phyloP scores from a whole-genome alignment of 2,329 filamentous ascomycete genomes.

The Exophiala bonariae region DNA sequence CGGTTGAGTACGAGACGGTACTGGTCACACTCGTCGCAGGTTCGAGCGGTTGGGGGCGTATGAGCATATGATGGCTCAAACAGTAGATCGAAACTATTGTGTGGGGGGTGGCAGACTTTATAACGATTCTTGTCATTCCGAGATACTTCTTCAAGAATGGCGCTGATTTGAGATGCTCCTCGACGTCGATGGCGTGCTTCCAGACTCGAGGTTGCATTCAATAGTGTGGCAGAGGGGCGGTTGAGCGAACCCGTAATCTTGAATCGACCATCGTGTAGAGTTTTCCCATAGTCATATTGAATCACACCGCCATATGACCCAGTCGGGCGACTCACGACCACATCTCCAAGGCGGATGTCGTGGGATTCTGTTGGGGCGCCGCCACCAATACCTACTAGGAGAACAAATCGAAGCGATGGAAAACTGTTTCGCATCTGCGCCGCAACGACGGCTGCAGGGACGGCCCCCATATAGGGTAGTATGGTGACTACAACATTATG shows the following conservation, averaged over 20 bases:
- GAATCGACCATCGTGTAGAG: slow-evolving; percentile 23
- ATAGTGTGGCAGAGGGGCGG: slow-evolving; percentile 25
- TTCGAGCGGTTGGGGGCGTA: too few species aligned
- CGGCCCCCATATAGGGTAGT: slow-evolving; percentile 21
- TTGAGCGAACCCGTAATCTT: slow-evolving; percentile 24
- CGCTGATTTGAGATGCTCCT: too few species aligned
- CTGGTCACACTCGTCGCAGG: too few species aligned
- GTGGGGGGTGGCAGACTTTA: too few species aligned
- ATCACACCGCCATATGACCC: slow-evolving; percentile 26
- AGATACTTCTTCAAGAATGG: too few species aligned
- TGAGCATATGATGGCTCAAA: too few species aligned
- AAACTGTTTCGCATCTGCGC: slow-evolving; percentile 25
- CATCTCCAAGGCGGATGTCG: slow-evolving; percentile 30
- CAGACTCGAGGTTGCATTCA: slow-evolving; percentile 19
- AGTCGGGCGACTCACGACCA: slow-evolving; percentile 30
- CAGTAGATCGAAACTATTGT: too few species aligned
- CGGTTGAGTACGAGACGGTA: too few species aligned
- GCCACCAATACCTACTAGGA: slow-evolving; percentile 32
- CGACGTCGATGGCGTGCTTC: slow-evolving; percentile 16
- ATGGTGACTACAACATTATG: slow-evolving; percentile 24
- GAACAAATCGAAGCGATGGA: slow-evolving; percentile 24
- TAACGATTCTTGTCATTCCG: too few species aligned
- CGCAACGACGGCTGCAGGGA: slow-evolving; percentile 24
- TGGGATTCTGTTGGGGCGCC: slow-evolving; percentile 24
- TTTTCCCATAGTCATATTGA: slow-evolving; percentile 26